phyloP scores from a whole-genome alignment of 2,329 filamentous ascomycete genomes.

The Ophiosphaerella korrae region DNA sequence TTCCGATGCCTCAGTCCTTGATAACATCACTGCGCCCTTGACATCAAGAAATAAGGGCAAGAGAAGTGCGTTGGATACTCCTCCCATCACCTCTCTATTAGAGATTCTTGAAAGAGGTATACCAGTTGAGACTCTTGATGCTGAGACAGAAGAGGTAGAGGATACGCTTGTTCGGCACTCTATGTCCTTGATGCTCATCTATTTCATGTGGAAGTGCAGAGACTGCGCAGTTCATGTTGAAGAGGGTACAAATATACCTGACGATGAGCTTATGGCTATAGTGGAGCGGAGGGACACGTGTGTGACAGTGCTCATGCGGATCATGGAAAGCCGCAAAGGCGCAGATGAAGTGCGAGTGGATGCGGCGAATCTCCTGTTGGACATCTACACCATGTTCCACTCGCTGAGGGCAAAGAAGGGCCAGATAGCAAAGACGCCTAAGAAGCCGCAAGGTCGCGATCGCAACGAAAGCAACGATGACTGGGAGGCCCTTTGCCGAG shows the following conservation, averaged over 20 bases:
- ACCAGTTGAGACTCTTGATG: conserved; percentile 66
- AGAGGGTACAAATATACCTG: conserved; percentile 54
- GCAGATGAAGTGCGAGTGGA: conserved; percentile 80
- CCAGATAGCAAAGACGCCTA: conserved; percentile 38
- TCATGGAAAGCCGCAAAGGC: conserved; percentile 59
- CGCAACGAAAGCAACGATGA: conserved; percentile 51
- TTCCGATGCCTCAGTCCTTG: conserved; percentile 75
- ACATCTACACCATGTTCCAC: conserved; percentile 80
- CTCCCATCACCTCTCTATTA: conserved; percentile 71
- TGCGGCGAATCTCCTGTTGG: conserved; percentile 77
- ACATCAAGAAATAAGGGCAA: conserved; percentile 40
- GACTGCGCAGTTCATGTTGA: conserved; percentile 50
- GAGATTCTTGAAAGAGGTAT: conserved; percentile 76
- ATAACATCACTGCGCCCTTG: conserved; percentile 58
- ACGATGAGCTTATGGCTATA: conserved; percentile 64
- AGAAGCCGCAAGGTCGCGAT: conserved; percentile 28
- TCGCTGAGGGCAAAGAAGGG: conserved; percentile 63
- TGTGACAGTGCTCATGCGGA: conserved; percentile 53
- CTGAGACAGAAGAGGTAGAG: conserved; percentile 76
- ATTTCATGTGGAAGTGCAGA: conserved; percentile 92
- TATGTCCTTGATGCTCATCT: conserved; percentile 78
- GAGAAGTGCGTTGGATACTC: conserved; percentile 37
- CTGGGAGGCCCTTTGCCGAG: conserved; percentile 66
- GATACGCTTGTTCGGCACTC: conserved; percentile 77
- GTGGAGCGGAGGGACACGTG: conserved; percentile 59